These are phyloP conservation scores for Entoloma clypeatum DNA, from an alignment of 1,284 basidiomycete species.

Conservation along the genomic window DNA sequence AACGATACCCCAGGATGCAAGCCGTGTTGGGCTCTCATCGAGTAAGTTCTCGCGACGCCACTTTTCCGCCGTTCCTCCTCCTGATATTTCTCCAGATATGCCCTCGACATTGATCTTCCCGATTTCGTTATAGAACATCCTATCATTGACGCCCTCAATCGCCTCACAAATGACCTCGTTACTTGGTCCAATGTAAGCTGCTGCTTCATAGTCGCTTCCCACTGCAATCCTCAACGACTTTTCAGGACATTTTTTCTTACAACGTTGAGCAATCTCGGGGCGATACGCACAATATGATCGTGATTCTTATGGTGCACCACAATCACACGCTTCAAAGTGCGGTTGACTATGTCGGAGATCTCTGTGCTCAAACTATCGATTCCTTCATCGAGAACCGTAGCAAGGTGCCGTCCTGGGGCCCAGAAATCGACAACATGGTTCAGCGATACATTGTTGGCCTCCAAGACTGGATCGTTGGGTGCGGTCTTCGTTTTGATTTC, in stretches of 20 bases:
- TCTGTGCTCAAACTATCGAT: slow-evolving; percentile 46
- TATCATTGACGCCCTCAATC: slow-evolving; percentile 46
- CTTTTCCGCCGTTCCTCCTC: slow-evolving; percentile 6
- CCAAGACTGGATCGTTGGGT: slow-evolving; percentile 58
- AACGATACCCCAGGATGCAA: slow-evolving; percentile 48
- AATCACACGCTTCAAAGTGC: slow-evolving; percentile 47
- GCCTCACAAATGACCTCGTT: slow-evolving; percentile 54
- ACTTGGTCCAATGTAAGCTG: slow-evolving; percentile 57
- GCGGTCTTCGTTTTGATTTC: slow-evolving; percentile 13
- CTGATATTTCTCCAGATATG: slow-evolving; percentile 36
- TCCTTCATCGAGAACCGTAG: slow-evolving; percentile 41
- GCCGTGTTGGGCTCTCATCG: slow-evolving; percentile 57
- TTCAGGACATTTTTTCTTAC: slow-evolving; percentile 59
- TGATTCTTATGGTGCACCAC: slow-evolving; percentile 51
- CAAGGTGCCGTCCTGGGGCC: slow-evolving; percentile 50
- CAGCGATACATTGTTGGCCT: slow-evolving; percentile 47
- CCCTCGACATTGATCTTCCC: slow-evolving; percentile 51
- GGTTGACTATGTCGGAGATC: slow-evolving; percentile 48
- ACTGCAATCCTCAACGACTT: slow-evolving; percentile 4
- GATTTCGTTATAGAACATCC: slow-evolving; percentile 51
- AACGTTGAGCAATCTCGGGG: slow-evolving; percentile 57
- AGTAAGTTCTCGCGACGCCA: slow-evolving; percentile 30
- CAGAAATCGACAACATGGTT: slow-evolving; percentile 47
- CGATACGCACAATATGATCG: slow-evolving; percentile 58
- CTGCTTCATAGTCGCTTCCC: slow-evolving; percentile 1